Evolutionary conservation across 495 filamentous ascomycete species (phyloP), one percentile per base, ranked within the genome.

Genomic region (Chlorociboria aeruginascens): DNA sequence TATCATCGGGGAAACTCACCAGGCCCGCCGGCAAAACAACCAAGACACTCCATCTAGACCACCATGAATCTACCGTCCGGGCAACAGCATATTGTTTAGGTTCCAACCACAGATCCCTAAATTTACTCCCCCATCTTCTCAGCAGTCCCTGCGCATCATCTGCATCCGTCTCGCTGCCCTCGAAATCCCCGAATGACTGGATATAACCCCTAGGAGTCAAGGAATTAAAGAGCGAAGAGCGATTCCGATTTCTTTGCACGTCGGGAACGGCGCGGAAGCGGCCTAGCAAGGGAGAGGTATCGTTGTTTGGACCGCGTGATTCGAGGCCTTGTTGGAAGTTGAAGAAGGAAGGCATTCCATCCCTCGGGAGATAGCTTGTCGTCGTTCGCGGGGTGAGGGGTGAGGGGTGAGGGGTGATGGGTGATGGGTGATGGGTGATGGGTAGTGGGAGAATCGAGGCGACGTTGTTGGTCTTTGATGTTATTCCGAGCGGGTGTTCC

Each of bases 321-420:
- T 77, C 74, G 50, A 65, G 68, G 49, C 76, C 78, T 48, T 74
- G 76, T 49, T 78, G 73, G 57, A 82, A 82, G 57, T 69, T 68
- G 63, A 81, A 80, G 67, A 81, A 78, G 31, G 69, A 63, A 43
- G 75, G 75, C 72, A 78, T 78, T 55, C 56, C 44, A 51, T 43
- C 38, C 38, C 45, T 45, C 25, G 32, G 25, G n/a, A 7, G 3
- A 34, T 4, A 11, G 11, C 10, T 16, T 32, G 14, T 12, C 14
- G 7, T n/a, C n/a, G n/a, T n/a, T n/a, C n/a, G n/a, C n/a, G n/a
- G n/a, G n/a, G n/a, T n/a, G n/a, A n/a, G n/a, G n/a, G n/a, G n/a
- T n/a, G n/a, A n/a, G n/a, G n/a, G n/a, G n/a, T n/a, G n/a, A 4
- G 1, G 20, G 20, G 1, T 25, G 2, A 2, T 25, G 20, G 20